Evolutionary conservation across 2,329 filamentous ascomycete genomes (phyloP).

Genomic region (Penicillium digitatum): DNA sequence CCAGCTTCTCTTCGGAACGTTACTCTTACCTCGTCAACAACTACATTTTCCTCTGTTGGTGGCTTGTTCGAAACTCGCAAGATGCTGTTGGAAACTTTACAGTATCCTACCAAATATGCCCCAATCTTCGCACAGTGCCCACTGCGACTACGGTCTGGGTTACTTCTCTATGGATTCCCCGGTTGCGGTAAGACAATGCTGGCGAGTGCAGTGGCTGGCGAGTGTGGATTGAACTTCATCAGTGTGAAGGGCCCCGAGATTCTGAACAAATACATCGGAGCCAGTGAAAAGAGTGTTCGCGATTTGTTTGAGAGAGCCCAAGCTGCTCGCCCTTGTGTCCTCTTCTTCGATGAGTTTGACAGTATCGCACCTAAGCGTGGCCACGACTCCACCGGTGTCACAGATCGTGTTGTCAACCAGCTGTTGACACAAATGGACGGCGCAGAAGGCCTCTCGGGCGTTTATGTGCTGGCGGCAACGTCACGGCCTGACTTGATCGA

Average conservation of each 20-base stretch:
- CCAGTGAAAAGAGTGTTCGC: constrained; percentile 91
- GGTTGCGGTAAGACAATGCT: constrained; percentile 96
- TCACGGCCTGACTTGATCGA: constrained; percentile 92
- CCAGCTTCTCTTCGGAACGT: constrained; percentile 93
- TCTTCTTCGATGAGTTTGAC: constrained; percentile 99
- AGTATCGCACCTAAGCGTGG: constrained; percentile 95
- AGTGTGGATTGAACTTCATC: constrained; percentile 98
- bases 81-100: constrained; percentile 87
- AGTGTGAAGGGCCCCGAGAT: constrained; percentile 98
- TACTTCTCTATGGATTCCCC: constrained; percentile 90
- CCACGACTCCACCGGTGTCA: constrained; percentile 97
- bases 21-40: constrained; percentile 85
- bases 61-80: constrained; percentile 81
- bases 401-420: constrained; percentile 96
- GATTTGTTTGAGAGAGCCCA: constrained; percentile 89
- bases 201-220: constrained; percentile 92
- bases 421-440: constrained; percentile 98
- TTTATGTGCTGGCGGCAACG: constrained; percentile 94
- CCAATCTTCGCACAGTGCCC: constrained; percentile 97
- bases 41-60: constrained; percentile 87
- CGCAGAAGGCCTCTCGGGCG: constrained; percentile 87
- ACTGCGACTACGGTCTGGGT: constrained; percentile 84
- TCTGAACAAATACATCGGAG: constrained; percentile 97
- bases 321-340: constrained; percentile 84
- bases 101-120: constrained; percentile 96